Evolutionary conservation across 441 rosid genomes (phyloP), one percentile per base, ranked within the genome.

Genomic region (Omphalea diandra): DNA sequence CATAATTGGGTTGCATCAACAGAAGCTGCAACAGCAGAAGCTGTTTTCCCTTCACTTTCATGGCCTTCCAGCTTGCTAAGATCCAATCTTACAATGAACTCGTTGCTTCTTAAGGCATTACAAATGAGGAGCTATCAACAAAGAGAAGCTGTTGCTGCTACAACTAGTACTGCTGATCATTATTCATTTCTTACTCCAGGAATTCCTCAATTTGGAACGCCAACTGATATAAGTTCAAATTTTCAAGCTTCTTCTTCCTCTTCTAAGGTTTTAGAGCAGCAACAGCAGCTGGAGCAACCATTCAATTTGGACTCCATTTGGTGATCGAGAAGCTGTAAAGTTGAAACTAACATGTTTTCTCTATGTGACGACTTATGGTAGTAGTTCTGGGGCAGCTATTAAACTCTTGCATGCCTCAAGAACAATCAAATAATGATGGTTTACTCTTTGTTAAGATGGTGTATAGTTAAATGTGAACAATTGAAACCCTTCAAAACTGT

Each of bases 91-190:
- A 72, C 97, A 9, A 77, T 87, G 88, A 91, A 90, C 84, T 85
- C 98, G 61, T 74, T 86, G 83, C 82, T 94, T 67, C 85, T 88
- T 56, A 91, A 88, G 83, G 97, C 95, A 73, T 76, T 91, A 76
- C 98, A 94, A 64, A 82, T 75, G 6, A 87, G 87, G 75, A 87
- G 75, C 61, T 82, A 81, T 75, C 84, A 83, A 70, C 86, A 78
- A 66, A 82, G 85, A 75, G 82, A 82, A 75, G 76, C 80, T n/a
- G n/a, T n/a, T n/a, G n/a, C n/a, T 54, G 32, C 78, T 47, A 22
- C 84, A 11, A 70, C 55, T 27, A 68, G 12, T 55, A 31, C 62
- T 53, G 69, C 5, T 54, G 32, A 14, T 55, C 35, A 71, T 68
- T 73, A 74, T 57, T 75, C 92, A 12, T 65, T 71, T 56, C 71